Conservation (phyloP, 306 rosid species). For the Alnus glutinosa region DNA sequence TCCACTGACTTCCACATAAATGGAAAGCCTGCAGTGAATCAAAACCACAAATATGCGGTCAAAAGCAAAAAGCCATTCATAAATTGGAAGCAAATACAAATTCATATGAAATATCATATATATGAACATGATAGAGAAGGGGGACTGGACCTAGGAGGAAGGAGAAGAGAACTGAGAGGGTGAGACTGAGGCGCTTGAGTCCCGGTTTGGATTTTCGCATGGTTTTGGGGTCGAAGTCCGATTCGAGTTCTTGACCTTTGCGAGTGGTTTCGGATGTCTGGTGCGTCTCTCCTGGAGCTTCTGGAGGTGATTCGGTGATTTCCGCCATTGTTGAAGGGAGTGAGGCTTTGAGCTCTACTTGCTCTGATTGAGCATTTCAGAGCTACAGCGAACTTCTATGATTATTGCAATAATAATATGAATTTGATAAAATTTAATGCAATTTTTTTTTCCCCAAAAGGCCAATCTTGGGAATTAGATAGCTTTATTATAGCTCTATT, state of each 20-base stretch:
- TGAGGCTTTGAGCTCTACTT: background rate
- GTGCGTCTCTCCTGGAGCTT: conserved; percentile 19
- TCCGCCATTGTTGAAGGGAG: conserved; percentile 59
- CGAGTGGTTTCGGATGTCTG: conserved; percentile 5
- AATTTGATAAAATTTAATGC: no score
- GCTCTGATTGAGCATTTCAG: background rate
- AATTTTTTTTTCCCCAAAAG: no score
- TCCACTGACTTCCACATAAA: conserved; percentile 84
- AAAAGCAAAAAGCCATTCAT: conserved; percentile 1
- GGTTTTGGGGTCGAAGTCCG: conserved; percentile 49
- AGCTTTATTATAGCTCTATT: no score
- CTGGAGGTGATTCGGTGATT: conserved; percentile 44
- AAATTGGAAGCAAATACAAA: background rate
- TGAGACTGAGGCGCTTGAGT: conserved; percentile 65
- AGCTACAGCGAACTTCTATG: background rate
- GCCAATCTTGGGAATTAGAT: no score
- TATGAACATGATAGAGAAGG: background rate
- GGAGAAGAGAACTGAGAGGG: conserved; percentile 69
- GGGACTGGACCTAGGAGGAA: conserved; percentile 63
- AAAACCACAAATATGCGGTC: conserved; percentile 2
- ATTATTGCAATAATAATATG: no score
- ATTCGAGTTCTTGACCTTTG: background rate
- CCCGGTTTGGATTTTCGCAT: conserved; percentile 84
- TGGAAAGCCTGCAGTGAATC: conserved; percentile 56
- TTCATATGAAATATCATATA: background rate